Percentiles rank a stretch among this genome's conserved stretches.
phyloP scores from a whole-genome alignment of 2,329 filamentous ascomycete species.

The Neobulgaria alba region DNA sequence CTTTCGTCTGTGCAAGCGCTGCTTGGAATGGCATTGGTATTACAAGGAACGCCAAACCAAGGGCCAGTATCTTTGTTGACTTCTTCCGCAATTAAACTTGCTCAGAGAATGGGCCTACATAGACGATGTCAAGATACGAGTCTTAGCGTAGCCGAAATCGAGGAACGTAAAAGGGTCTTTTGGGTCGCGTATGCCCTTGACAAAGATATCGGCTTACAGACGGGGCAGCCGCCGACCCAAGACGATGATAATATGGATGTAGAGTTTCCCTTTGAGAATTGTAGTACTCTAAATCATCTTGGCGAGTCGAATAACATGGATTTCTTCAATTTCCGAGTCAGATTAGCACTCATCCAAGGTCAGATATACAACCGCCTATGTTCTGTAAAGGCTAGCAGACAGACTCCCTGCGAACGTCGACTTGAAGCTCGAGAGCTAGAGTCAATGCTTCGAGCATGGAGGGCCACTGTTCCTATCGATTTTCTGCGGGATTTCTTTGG shows the following conservation, averaged over 20 bases:
- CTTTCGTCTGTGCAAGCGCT: conserved; percentile 21
- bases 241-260: conserved; percentile 47
- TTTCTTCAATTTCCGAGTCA: conserved; percentile 14
- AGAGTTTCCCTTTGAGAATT: conserved; percentile 11
- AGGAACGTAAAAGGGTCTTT: conserved; percentile 47
- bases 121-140: conserved; percentile 7
- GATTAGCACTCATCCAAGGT: conserved; percentile 21
- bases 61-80: conserved; percentile 13
- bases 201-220: conserved; percentile 53
- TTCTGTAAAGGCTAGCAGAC: conserved; percentile 16
- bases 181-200: conserved; percentile 60
- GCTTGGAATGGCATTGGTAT: conserved; percentile 21
- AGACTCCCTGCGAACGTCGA: conserved; percentile 8
- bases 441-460: conserved; percentile 11
- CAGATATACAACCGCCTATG: conserved; percentile 20
- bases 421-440: conserved; percentile 10
- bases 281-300: neutral
- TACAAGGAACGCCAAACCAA: conserved; percentile 21
- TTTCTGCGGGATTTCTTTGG: conserved; percentile 6
- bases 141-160: conserved; percentile 9
- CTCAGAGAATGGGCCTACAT: conserved; percentile 22
- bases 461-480: conserved; percentile 7
- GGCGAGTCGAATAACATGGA: conserved; percentile 2
- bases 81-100: conserved; percentile 19
- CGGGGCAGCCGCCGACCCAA: conserved; percentile 51